Base-by-base conservation (phyloP, 768 basidiomycete genomes). In the Clavulina sp. region DNA sequence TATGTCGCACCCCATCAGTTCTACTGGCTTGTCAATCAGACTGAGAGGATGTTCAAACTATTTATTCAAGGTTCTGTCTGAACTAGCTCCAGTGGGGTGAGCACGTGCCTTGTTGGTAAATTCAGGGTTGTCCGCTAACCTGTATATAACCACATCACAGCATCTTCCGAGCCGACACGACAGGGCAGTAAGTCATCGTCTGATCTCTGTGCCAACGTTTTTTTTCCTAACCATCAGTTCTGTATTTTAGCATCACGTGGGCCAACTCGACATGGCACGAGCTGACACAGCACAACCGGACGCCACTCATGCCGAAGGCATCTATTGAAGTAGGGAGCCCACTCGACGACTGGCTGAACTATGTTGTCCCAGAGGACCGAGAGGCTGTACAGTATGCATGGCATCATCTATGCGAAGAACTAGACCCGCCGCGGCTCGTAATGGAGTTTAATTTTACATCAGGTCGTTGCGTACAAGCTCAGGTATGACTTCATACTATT, bases 51-150 rank as follows among this genome's bases (percentile, higher is more conserved):
- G 36, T 38, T 38, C 36, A n/a, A n/a, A n/a, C n/a, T n/a, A n/a
- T n/a, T 38, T 38, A 50, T 43, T 65, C 24, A 54, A 63, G 7
- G 52, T 60, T n/a, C 54, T 65, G 13, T 56, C 62, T 4, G 64
- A 65, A 48, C 58, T 61, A 52, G 62, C 63, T 4, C 64, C 64
- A 2, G 60, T 61, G 7, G 64, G 62, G 36, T 38, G 21, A 38
- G 36, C 13, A 38, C 13, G 13, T 13, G 21, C 36, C 13, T 38
- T 13, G 36, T 21, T 13, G n/a, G n/a, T 38, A 21, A 13, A 21
- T 38, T 38, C 36, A 38, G 21, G 13, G 13, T 38, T 38, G 13
- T 38, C 21, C 13, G 36, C 36, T 38, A 21, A 38, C 36, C 21
- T n/a, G n/a, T n/a, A n/a, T n/a, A n/a, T n/a, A n/a, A n/a, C n/a